phyloP scores from a whole-genome alignment of 2,329 filamentous ascomycete genomes.

The Alternaria triticimaculans region DNA sequence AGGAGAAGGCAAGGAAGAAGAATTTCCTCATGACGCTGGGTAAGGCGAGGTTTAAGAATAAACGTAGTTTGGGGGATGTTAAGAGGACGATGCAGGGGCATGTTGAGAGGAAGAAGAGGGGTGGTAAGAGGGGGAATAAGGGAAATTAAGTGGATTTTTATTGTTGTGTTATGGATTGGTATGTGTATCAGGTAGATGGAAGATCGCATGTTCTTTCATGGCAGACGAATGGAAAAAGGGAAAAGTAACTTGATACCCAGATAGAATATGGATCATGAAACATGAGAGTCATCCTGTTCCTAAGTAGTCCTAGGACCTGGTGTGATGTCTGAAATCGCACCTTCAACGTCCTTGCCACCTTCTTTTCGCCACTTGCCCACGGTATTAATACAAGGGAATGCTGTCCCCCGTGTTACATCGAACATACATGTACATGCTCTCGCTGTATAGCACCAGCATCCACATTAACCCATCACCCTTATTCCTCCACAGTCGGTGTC shows the following conservation, averaged over 20 bases:
- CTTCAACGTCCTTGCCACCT: neutral
- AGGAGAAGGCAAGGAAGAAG: conserved; percentile 96
- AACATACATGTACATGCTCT: neutral
- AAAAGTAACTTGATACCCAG: conserved; percentile 2
- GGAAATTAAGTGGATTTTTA: conserved; percentile 29
- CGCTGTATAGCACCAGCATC: too few relatives aligned
- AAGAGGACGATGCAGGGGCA: conserved; percentile 81
- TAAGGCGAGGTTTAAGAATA: conserved; percentile 94
- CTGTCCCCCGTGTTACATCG: neutral
- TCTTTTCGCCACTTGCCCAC: neutral
- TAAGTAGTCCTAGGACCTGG: neutral
- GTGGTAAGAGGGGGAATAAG: conserved; percentile 78
- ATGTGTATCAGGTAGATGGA: too few relatives aligned
- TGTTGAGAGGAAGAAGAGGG: conserved; percentile 80
- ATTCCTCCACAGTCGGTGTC: neutral
- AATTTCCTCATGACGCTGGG: conserved; percentile 98
- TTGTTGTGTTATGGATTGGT: too few relatives aligned
- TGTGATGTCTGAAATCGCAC: neutral
- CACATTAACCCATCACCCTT: too few relatives aligned
- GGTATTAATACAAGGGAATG: neutral
- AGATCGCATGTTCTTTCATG: neutral
- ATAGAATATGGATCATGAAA: neutral
- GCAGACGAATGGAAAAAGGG: neutral
- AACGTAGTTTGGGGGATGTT: conserved; percentile 89
- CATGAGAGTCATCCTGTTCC: neutral